Evolutionary conservation across 83 land plant genomes (phyloP).

Genomic region (Picea abies): DNA sequence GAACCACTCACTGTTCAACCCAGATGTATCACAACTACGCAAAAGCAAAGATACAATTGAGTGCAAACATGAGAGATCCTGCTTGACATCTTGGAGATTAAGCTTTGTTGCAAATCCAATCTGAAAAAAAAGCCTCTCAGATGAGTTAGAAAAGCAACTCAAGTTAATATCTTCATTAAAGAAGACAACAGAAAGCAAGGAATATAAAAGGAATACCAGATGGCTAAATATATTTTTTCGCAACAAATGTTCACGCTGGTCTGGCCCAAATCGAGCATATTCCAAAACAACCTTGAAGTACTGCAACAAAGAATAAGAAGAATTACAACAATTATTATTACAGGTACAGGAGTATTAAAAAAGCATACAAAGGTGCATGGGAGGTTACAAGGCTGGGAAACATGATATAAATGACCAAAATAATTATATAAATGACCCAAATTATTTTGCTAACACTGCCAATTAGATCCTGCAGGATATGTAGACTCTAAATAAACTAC

Average conservation of each 20-base stretch:
- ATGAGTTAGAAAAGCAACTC: not conserved
- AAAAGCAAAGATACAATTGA: conserved; percentile 21
- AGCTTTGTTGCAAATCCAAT: conserved; percentile 27
- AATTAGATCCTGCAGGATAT: not conserved
- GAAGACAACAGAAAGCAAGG: not conserved
- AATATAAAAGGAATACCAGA: conserved; percentile 20
- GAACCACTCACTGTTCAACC: conserved; percentile 23
- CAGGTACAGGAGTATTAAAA: not conserved
- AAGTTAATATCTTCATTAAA: not conserved
- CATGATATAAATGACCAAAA: not conserved
- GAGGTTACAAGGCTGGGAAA: not conserved
- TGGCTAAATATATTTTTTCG: conserved; percentile 16
- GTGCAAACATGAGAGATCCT: conserved; percentile 24
- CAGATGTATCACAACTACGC: conserved; percentile 33
- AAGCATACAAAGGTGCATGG: not conserved
- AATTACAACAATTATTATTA: not conserved
- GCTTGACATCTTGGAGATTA: conserved; percentile 28
- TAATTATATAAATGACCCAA: not conserved
- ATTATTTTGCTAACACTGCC: not conserved
- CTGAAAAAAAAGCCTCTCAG: conserved; percentile 18
- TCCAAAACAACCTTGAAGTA: conserved; percentile 35
- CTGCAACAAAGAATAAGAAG: conserved; percentile 14
- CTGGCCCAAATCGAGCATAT: conserved; percentile 26
- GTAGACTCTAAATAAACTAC: too few relatives aligned
- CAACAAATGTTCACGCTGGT: conserved; percentile 31